Conservation (phyloP, 192 early-diverging fungal genomes). For the Blastocladiella britannica region DNA sequence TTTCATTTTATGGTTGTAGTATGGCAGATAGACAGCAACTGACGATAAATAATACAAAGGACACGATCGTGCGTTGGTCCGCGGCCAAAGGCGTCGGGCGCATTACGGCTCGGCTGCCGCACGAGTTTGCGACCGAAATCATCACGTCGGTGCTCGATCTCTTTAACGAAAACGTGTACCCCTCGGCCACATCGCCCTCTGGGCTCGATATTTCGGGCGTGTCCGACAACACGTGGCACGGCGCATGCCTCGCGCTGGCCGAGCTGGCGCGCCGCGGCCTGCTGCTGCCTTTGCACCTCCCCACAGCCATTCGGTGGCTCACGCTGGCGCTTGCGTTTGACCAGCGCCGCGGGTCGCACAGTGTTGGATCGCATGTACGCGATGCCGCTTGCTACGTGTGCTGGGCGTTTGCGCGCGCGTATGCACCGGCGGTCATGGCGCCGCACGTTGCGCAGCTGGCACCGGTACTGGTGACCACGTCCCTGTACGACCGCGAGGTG, state of each 20-base stretch:
- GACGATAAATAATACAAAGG: constrained; percentile 9
- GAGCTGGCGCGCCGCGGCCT: constrained; percentile 76
- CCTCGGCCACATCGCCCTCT: too few species aligned
- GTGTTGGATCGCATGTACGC: constrained; percentile 80
- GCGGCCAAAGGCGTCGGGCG: constrained; percentile 90
- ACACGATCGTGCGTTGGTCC: constrained; percentile 94
- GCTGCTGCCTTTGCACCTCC: constrained; percentile 46
- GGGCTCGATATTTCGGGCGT: constrained; percentile 50
- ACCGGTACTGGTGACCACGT: constrained; percentile 51
- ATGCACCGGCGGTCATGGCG: constrained; percentile 45
- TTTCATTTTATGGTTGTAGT: too few species aligned
- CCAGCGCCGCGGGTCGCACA: constrained; percentile 65
- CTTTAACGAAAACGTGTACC: constrained; percentile 67
- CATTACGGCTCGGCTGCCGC: constrained; percentile 56
- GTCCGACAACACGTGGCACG: constrained; percentile 87
- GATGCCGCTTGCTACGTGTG: constrained; percentile 93
- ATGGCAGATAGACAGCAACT: too few species aligned
- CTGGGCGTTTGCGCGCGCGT: constrained; percentile 91
- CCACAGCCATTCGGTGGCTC: constrained; percentile 61
- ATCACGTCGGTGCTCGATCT: constrained; percentile 52
- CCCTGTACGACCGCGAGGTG: constrained; percentile 79
- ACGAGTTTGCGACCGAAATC: constrained; percentile 62
- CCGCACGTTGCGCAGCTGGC: constrained; percentile 45
- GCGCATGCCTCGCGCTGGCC: constrained; percentile 70
- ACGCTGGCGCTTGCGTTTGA: constrained; percentile 68